Base-by-base conservation (phyloP, 306 rosid species). In the Sechiopsis laciniata region DNA sequence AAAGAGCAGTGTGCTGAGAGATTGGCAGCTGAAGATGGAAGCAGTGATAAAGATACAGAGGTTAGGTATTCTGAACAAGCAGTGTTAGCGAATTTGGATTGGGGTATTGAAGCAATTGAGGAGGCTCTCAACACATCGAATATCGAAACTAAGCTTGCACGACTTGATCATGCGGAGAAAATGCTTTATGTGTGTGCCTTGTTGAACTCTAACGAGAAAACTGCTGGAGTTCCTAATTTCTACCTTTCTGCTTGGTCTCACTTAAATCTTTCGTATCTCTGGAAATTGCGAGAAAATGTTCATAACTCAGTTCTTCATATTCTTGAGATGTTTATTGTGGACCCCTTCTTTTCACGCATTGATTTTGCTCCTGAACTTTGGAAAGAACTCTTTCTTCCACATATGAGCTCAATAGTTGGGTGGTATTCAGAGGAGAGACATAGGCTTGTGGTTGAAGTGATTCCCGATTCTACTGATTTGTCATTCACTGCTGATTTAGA, bases 241-340 rank as follows among this genome's bases (percentile, higher is more conserved):
- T 90, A 90, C 74, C 96, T 93, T 73, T 88, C 96, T 26, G 96
- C 96, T 67, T 93, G 98, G 98, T 96, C 98, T 13, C 90, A 93
- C 69, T 83, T 90, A 19, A 88, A 88, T 59, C 85, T 93, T 58
- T 84, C 94, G 12, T 90, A 88, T 85, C 76, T 93, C 10, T 90
- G 89, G 89, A 90, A 93, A 77, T 71, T 90, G 82, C 71, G 89
- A 78, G 88, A 78, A 83, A 85, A 85, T 32, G 77, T 81, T 70
- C 83, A 85, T 8, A 82, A 83, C 61, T 85, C 90, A 37, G 75
- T 87, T 79, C 78, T 66, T 4, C 97, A 93, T 79, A 76, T 75
- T 75, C 85, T 88, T 56, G 97, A 93, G 89, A 93, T 93, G 98
- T 93, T 93, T 57, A 48, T 72, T 2, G 80, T 90, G 46, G 97